phyloP scores from a whole-genome alignment of 257 asterid species.

The Oldenlandia corymbosa region DNA sequence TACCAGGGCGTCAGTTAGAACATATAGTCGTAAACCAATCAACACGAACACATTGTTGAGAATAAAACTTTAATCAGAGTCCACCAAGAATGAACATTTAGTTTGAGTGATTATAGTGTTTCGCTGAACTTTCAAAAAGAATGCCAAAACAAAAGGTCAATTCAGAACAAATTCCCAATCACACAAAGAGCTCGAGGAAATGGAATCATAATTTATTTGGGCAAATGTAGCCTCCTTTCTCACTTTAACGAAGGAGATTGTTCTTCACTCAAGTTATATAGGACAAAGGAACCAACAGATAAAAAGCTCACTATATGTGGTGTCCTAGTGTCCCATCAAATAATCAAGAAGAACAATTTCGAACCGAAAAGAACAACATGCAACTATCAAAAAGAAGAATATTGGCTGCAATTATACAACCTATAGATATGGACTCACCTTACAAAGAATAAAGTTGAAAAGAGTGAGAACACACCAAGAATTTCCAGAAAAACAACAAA shows the following conservation, averaged over 20 bases:
- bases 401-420: no score
- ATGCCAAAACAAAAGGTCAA: no score
- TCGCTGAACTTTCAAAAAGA: no score
- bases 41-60: no score
- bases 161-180: no score
- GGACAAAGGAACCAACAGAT: conserved; percentile 28
- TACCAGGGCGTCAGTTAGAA: no score
- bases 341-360: background rate
- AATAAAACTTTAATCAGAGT: no score
- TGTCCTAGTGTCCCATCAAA: conserved; percentile 20
- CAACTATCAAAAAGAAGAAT: background rate
- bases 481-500: background rate
- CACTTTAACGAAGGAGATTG: conserved; percentile 28
- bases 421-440: no score
- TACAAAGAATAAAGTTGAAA: no score
- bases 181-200: background rate
- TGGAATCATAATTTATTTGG: conserved; percentile 4
- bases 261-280: conserved; percentile 26
- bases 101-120: no score
- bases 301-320: conserved; percentile 16
- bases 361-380: background rate
- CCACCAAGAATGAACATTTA: no score
- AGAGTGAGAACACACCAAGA: background rate
- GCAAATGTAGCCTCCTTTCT: conserved; percentile 31
- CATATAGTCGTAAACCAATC: no score